Conservation (phyloP, 2,329 filamentous ascomycete species). For the Alternaria metachromatica region DNA sequence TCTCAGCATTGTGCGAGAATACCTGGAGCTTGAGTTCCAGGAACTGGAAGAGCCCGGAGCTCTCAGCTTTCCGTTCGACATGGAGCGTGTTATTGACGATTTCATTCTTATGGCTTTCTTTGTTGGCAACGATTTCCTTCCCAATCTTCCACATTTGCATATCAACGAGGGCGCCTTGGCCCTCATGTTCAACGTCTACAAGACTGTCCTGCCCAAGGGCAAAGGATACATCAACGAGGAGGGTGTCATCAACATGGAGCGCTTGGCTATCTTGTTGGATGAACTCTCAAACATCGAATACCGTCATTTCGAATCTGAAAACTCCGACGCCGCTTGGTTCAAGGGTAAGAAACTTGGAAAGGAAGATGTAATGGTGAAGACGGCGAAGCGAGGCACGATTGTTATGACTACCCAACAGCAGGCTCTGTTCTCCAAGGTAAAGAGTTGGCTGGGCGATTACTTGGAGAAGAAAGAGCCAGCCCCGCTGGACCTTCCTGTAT, state of each 20-base stretch:
- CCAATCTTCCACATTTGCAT: conserved; percentile 92
- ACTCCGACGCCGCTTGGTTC: conserved; percentile 89
- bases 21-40: conserved; percentile 95
- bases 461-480: conserved; percentile 50
- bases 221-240: conserved; percentile 97
- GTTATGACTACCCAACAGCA: conserved; percentile 82
- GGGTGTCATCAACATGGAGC: conserved; percentile 86
- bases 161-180: conserved; percentile 98
- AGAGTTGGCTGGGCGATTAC: conserved; percentile 79
- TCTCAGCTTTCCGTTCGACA: conserved; percentile 81
- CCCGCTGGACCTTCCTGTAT: conserved; percentile 74
- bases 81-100: conserved; percentile 97
- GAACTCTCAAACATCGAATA: conserved; percentile 89
- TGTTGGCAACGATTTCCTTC: conserved; percentile 98
- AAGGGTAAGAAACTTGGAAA: conserved; percentile 81
- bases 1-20: conserved; percentile 96
- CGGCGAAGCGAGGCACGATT: conserved; percentile 66
- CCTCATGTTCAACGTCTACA: conserved; percentile 98
- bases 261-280: conserved; percentile 77
- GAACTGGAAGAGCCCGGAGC: conserved; percentile 78
- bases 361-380: conserved; percentile 68
- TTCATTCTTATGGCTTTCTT: conserved; percentile 99
- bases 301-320: conserved; percentile 90
- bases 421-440: conserved; percentile 80
- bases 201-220: conserved; percentile 82